Evolutionary conservation across 1,139 yeast species (phyloP).

Genomic region (Suhomyces wounanorum): DNA sequence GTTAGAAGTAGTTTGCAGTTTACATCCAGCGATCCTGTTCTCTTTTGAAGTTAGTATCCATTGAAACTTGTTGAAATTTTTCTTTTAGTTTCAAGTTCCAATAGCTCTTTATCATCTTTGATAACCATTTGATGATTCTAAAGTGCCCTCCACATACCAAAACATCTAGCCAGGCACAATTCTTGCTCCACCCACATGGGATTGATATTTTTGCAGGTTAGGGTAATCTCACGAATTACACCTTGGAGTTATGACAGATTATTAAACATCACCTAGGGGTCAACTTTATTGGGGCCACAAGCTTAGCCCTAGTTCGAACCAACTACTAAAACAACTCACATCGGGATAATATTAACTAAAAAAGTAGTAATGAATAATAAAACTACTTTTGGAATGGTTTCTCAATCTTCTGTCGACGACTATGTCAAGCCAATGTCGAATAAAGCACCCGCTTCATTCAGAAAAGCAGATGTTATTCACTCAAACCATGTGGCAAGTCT

Average conservation of each 20-base stretch:
- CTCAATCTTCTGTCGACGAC: conserved; percentile 2
- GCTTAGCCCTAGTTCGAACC: conserved; percentile 4
- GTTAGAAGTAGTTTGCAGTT: conserved; percentile 1
- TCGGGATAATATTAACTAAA: not conserved
- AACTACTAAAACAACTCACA: not conserved
- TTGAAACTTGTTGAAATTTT: no score
- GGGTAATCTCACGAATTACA: not conserved
- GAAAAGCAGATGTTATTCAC: not conserved
- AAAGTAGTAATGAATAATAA: conserved; percentile 4
- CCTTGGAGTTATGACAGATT: not conserved
- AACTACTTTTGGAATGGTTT: conserved; percentile 1
- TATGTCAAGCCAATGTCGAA: conserved; percentile 3
- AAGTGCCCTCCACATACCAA: not conserved
- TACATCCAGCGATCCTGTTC: no score
- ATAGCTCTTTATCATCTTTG: no score
- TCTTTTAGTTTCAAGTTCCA: no score
- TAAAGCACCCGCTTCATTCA: not conserved
- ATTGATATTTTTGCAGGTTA: conserved; percentile 3
- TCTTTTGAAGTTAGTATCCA: no score
- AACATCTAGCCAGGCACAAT: not conserved
- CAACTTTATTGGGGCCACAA: conserved; percentile 3
- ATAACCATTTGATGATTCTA: not conserved
- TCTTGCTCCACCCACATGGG: not conserved
- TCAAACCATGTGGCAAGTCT: conserved; percentile 5
- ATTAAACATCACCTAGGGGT: conserved; percentile 5